Conservation (phyloP, 202 grass and related monocot species). For the Cymbopogon flexuosus region DNA sequence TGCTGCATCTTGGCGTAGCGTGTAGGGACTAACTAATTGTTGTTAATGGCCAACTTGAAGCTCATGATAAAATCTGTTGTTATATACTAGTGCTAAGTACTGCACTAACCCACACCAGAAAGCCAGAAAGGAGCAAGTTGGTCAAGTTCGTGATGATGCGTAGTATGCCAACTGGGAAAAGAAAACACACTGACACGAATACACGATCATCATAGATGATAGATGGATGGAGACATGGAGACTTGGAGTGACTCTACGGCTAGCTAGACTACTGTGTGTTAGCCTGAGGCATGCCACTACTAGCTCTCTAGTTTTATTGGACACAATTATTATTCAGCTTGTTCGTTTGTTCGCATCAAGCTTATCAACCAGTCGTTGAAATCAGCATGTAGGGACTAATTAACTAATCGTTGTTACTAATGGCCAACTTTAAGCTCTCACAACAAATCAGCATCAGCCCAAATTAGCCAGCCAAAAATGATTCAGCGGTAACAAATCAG, state of each 20-base stretch:
- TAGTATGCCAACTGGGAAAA: neutral
- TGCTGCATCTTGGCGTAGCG: neutral
- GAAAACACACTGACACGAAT: neutral
- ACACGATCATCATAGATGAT: neutral
- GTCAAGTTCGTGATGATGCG: neutral
- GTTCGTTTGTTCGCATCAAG: no score
- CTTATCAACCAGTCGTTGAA: no score
- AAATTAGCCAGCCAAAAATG: no score
- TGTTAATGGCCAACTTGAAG: conserved; percentile 26
- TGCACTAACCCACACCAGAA: neutral
- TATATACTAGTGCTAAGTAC: neutral
- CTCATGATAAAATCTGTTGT: neutral
- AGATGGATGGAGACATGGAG: no score
- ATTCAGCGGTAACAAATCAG: no score
- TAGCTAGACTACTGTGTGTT: neutral
- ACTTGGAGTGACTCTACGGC: neutral
- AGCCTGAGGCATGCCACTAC: neutral
- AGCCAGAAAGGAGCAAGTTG: neutral
- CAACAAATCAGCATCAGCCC: no score
- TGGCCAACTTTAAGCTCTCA: no score
- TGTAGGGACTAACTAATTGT: neutral
- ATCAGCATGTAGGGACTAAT: no score
- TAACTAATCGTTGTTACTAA: no score
- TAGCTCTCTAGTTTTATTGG: neutral
- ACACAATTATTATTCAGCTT: no score